These are phyloP conservation scores for Lactarius akahatsu DNA, from an alignment of 768 basidiomycete genomes.

Conservation along the genomic window DNA sequence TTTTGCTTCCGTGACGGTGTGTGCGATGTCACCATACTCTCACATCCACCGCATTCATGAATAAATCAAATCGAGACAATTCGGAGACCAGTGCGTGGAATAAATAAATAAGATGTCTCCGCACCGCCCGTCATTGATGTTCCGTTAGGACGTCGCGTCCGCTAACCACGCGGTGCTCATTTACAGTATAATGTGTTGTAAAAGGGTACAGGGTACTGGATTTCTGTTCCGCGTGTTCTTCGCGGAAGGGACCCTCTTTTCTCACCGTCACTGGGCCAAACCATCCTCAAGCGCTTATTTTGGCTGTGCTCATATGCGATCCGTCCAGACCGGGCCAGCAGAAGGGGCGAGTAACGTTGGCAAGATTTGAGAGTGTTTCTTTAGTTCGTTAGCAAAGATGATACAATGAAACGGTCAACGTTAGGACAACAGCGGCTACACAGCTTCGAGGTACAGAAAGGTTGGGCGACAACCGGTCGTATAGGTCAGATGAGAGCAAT, in stretches of 20 bases:
- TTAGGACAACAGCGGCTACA: slow-evolving; percentile 9
- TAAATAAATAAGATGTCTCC: slow-evolving; percentile 5
- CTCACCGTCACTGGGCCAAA: slow-evolving; percentile 7
- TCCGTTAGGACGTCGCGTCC: neutral
- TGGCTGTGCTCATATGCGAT: slow-evolving; percentile 8
- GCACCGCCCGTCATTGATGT: neutral
- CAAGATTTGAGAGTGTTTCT: neutral
- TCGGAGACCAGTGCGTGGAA: neutral
- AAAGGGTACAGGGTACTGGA: slow-evolving; percentile 9
- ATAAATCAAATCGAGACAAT: neutral
- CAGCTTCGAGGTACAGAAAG: slow-evolving; percentile 7
- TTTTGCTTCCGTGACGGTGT: neutral
- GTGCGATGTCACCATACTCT: neutral
- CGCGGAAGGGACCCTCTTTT: slow-evolving; percentile 18
- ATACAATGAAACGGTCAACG: slow-evolving; percentile 8
- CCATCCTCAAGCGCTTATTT: slow-evolving; percentile 17
- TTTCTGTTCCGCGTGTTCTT: slow-evolving; percentile 1
- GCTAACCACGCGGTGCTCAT: slow-evolving; percentile 5
- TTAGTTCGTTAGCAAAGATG: neutral
- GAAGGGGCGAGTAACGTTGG: neutral
- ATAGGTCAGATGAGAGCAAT: neutral
- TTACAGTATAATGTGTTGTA: slow-evolving; percentile 13
- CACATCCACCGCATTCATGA: neutral
- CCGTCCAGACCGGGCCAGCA: neutral
- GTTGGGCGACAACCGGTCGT: neutral